These are phyloP conservation scores for Ceratobasidium sp. DNA, from an alignment of 1,284 basidiomycete species.

Conservation along the genomic window DNA sequence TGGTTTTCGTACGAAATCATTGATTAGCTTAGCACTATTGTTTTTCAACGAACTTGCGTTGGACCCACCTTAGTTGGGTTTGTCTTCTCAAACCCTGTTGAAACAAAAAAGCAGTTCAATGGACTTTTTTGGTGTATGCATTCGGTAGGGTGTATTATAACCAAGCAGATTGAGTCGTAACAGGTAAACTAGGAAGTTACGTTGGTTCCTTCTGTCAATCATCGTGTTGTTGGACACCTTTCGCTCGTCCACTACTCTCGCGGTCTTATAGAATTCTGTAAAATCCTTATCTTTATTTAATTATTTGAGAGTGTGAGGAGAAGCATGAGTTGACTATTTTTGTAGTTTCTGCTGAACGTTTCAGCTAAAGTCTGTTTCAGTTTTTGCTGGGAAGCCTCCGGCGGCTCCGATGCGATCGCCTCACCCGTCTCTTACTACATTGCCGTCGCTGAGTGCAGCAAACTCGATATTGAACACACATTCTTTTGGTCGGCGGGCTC, in stretches of 20 bases:
- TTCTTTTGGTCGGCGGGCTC: conserved; percentile 41
- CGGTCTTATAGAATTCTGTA: conserved; percentile 60
- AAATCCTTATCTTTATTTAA: conserved; percentile 57
- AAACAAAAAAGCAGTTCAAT: conserved; percentile 37
- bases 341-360: neutral
- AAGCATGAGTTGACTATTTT: conserved; percentile 9
- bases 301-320: conserved; percentile 47
- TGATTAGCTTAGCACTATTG: conserved; percentile 48
- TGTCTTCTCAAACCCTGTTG: conserved; percentile 32
- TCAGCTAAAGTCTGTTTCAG: conserved; percentile 13
- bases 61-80: neutral
- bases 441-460: conserved; percentile 71
- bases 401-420: conserved; percentile 77
- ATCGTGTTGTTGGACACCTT: conserved; percentile 54
- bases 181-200: conserved; percentile 23
- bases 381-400: conserved; percentile 68
- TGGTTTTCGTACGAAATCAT: conserved; percentile 52
- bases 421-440: conserved; percentile 79
- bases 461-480: conserved; percentile 57
- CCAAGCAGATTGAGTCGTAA: neutral
- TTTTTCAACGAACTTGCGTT: neutral
- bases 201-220: conserved; percentile 52
- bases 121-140: conserved; percentile 49
- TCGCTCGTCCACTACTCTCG: conserved; percentile 55
- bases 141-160: conserved; percentile 8